Evolutionary conservation across 169 alveolate genomes (phyloP).

Genomic region (Eimeria maxima): DNA sequence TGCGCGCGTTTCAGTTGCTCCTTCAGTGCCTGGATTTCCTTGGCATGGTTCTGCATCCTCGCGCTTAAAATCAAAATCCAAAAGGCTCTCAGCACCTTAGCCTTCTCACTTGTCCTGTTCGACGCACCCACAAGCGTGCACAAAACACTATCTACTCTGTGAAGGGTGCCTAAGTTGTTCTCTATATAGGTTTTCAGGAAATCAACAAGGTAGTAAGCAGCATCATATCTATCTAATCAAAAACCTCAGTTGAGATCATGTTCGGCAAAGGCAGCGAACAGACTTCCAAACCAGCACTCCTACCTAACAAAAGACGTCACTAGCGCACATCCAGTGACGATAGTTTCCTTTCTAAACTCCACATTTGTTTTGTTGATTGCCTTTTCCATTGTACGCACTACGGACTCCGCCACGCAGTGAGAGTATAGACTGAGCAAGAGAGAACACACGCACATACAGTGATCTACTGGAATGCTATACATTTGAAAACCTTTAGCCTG

Average conservation of each 20-base stretch:
- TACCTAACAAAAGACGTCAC: constrained; percentile 56
- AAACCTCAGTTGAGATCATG: background rate
- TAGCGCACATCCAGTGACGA: constrained; percentile 59
- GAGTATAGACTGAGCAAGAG: constrained; percentile 29
- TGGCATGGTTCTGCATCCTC: background rate
- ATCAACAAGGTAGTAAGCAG: background rate
- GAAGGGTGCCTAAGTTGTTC: background rate
- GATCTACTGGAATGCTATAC: background rate
- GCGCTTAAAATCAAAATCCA: constrained; percentile 44
- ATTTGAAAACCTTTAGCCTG: too few relatives aligned
- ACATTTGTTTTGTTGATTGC: constrained; percentile 22
- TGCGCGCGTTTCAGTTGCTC: constrained; percentile 51
- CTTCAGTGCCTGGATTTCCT: constrained; percentile 8
- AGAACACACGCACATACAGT: background rate
- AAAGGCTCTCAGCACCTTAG: constrained; percentile 43
- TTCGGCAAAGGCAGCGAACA: background rate
- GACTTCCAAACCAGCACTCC: background rate
- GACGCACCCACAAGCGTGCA: background rate
- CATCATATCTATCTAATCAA: background rate
- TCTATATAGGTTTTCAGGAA: background rate
- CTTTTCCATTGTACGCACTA: constrained; percentile 16
- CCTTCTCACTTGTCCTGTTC: constrained; percentile 59
- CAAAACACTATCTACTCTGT: background rate
- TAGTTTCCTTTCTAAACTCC: constrained; percentile 31
- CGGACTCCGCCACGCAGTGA: constrained; percentile 36